Conservation (phyloP, 768 basidiomycete species). For the Tephrocybe sp. region DNA sequence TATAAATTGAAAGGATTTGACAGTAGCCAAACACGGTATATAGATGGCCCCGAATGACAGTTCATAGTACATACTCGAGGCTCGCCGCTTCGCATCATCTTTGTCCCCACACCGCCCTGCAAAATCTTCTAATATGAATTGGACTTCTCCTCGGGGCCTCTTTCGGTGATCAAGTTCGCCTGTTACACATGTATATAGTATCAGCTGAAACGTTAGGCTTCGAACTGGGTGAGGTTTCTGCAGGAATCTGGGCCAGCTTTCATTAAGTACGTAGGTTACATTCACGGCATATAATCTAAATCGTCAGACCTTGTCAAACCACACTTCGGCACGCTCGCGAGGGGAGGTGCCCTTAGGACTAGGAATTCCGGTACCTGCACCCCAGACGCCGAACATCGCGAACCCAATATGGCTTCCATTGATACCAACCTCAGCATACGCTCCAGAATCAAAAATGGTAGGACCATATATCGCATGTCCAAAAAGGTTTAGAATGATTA, state of each 20-base stretch:
- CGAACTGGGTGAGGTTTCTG: background rate
- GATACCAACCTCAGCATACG: slow-evolving; percentile 16
- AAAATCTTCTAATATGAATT: too few species aligned
- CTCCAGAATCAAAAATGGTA: background rate
- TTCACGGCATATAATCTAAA: background rate
- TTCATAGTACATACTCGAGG: too few species aligned
- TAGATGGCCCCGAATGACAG: too few species aligned
- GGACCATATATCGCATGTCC: slow-evolving; percentile 9
- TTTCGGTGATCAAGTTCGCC: too few species aligned
- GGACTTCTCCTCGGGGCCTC: too few species aligned
- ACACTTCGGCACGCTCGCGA: slow-evolving; percentile 25
- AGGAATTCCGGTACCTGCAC: slow-evolving; percentile 17
- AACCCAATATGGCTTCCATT: slow-evolving; percentile 10
- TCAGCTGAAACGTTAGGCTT: too few species aligned
- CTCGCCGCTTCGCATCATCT: too few species aligned
- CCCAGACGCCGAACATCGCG: slow-evolving; percentile 18
- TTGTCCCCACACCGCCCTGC: too few species aligned
- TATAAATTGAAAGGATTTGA: too few species aligned
- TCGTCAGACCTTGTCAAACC: slow-evolving; percentile 18
- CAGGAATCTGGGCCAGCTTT: background rate
- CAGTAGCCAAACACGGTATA: too few species aligned
- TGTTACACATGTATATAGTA: too few species aligned
- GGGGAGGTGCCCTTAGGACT: slow-evolving; percentile 19
- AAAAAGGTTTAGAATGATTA: slow-evolving; percentile 21
- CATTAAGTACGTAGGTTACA: background rate